phyloP scores from a whole-genome alignment of 192 early-diverging fungal species.

The Chytriomyces hyalinus region DNA sequence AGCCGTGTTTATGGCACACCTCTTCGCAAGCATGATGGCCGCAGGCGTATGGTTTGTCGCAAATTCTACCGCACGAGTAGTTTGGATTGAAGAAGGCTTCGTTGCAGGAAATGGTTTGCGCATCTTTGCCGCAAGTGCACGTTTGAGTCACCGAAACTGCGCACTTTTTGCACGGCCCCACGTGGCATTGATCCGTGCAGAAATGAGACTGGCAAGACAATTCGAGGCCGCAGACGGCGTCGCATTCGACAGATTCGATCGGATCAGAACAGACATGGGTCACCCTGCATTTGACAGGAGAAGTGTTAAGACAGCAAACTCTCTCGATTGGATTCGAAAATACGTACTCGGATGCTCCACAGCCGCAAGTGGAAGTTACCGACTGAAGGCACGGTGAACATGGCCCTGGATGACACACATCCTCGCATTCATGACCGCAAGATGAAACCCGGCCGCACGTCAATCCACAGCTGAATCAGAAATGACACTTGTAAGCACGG shows the following conservation, averaged over 20 bases:
- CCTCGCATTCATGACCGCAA: not conserved
- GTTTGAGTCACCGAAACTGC: not conserved
- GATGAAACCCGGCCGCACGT: conserved; percentile 4
- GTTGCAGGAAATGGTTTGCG: conserved; percentile 3
- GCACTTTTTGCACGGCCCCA: conserved; percentile 11
- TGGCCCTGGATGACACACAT: conserved; percentile 22
- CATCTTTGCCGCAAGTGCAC: conserved; percentile 13
- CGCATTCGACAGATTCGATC: not conserved
- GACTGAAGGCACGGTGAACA: conserved; percentile 9
- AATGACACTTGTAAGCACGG: not conserved
- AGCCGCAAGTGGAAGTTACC: conserved; percentile 1
- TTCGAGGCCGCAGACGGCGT: not conserved
- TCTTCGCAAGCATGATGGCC: not conserved
- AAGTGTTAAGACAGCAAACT: not conserved
- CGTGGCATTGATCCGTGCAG: not conserved
- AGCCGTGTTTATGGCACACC: conserved; percentile 8
- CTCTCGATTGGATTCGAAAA: not conserved
- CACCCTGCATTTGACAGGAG: not conserved
- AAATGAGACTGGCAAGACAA: conserved; percentile 2
- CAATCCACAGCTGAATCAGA: not conserved
- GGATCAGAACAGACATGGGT: not conserved
- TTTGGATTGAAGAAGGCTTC: not conserved
- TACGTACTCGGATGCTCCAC: not conserved
- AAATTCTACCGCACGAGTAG: not conserved
- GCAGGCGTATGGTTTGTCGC: conserved; percentile 2